Base-by-base conservation (phyloP, 257 asterid genomes). In the Nicotiana tomentosiformis region DNA sequence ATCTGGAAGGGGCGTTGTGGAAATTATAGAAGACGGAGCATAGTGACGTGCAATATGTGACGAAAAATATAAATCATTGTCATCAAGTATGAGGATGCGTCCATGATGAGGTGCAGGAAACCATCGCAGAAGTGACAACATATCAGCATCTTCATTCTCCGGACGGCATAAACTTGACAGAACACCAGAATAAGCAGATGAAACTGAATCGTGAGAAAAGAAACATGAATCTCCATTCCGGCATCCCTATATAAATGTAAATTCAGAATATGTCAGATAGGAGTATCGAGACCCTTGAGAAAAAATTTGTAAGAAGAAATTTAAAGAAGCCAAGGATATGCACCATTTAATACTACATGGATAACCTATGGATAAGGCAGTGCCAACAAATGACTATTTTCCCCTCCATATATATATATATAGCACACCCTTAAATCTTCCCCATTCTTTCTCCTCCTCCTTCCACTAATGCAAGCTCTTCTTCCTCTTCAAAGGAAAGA, bases 211-310 rank as follows among this genome's bases (percentile, higher is more conserved):
- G 84, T 96, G 99, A 78, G 98, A 92, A 86, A 85, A 96, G 86
- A 80, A 82, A 83, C 99, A 94, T 7, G 90, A 85, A 56, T 90
- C 93, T 83, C 97, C 99, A 78, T 88, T 85, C 51, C 97, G 96
- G 84, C 98, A 96, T 69, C 99, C 99, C 99, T 96, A 91, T 86
- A 87, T 10, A 86, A n/a, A 86, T 78, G 77, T 43, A 51, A 81
- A 81, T 66, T 39, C 8, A 49, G 79, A 74, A 46, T 74, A 46
- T 7, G 79, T 72, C 78, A 23, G 60, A 72, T 72, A 20, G 61
- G 60, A 46, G 79, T 23, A 23, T 74, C 15, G 11, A 74, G 4
- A 49, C 23, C 20, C 79, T 49, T 74, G 62, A 49, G n/a, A 7
- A 74, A 43, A 49, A 46, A 3, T 49, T 74, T 60, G 26, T 46